Evolutionary conservation across 106 monocot species (phyloP), one percentile per base, ranked within the genome.

Genomic region (Chionographis japonica): DNA sequence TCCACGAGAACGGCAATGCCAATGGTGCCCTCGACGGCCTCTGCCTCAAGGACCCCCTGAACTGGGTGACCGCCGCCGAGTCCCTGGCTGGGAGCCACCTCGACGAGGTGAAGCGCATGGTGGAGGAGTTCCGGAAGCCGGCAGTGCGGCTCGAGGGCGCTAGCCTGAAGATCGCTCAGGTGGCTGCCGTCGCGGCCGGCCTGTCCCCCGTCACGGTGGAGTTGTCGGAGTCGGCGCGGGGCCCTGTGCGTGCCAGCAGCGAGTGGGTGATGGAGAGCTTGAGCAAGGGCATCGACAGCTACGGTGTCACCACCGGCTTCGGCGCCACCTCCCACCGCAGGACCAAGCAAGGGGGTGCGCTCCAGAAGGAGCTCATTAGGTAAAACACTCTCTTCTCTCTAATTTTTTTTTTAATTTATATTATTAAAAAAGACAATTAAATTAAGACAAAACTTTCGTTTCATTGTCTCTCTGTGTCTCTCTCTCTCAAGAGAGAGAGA

Each of bases 231-330:
- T 58, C 53, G 13, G 73, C 82, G 1, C 49, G 85, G 54, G 71
- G 17, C 15, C 41, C 72, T 4, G 86, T 86, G 14, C 71, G 62
- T 56, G 86, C 81, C 3, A 86, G 86, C 72, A 86, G 86, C 41
- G 75, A 86, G 36, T 86, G 86, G 86, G 81, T 80, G 54, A 60
- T 79, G 79, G 79, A 71, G 4, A 79, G 77, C 71, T 72, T 88
- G 83, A 27, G 50, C 40, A 79, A 74, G 40, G 90, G 86, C 3
- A 77, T 77, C 14, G 86, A 90, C 60, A 85, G 79, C 68, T 84
- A 90, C 13, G 86, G 90, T 14, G 86, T 90, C 52, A 90, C 86
- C 66, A 90, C 90, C 17, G 90, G 90, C 35, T 90, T 90, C 58
- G 86, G 86, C 3, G 79, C 85, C 40, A 85, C 89, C 38, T 89